Base-by-base conservation (phyloP, 805 yeast species). In the Ogataea corticis region DNA sequence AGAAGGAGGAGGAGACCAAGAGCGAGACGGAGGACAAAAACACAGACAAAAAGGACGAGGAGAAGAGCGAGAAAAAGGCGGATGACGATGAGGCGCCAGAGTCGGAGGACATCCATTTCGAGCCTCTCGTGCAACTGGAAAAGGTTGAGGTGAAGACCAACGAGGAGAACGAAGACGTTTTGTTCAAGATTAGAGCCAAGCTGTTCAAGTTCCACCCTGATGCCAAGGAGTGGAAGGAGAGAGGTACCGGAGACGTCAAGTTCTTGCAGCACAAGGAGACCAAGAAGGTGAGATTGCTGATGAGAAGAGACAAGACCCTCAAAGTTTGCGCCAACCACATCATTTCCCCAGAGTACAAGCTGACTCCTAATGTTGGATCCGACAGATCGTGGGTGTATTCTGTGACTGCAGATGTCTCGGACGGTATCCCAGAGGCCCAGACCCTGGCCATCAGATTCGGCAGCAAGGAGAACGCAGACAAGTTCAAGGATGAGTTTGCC, bases 281-380 rank as follows among this genome's bases (percentile, higher is more conserved):
- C 48, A 78, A 80, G 48, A 91, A 89, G 73, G 88, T 87, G 54
- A 85, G 99, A 75, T 71, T 94, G 56, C 76, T 94, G 65, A 94
- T 94, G 99, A 89, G 99, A 82, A 89, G 99, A 76, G 99, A 94
- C 75, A 92, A 92, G 78, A 94, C 98, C 45, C 80, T 94, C 66
- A 94, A 94, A 79, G 85, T 94, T 63, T 94, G 99, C 71, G 99
- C 99, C 59, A 94, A 94, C 76, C 99, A 94, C 72, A 82, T 82
- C 71, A 81, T 88, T 66, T 71, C 87, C 37, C 82, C 92, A 51
- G 96, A 86, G 57, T 88, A 86, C 71, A 79, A 71, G 56, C 80
- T 94, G 68, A 87, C 82, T 66, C 89, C 97, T 61, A 94, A 94
- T 66, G 91, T 94, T 55, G 98, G 99, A 41, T 84, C 94, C 49